Percentiles rank a stretch among this genome's conserved stretches.
These are phyloP conservation scores for Fragaria iinumae DNA, from an alignment of 306 rosid genomes.

Conservation along the genomic window DNA sequence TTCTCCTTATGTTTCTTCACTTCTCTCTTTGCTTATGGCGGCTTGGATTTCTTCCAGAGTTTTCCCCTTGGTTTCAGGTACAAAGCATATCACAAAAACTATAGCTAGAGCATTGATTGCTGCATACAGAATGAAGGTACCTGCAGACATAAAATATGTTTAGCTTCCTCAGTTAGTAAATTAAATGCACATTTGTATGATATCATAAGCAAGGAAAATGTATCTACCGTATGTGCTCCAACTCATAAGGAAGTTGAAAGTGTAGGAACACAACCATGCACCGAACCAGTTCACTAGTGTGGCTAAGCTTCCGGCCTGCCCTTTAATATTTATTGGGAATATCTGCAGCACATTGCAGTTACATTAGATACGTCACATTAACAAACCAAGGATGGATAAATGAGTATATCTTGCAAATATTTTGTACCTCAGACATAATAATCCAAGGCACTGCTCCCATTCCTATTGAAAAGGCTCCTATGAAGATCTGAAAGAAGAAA, in stretches of 20 bases:
- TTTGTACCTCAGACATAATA: constrained; percentile 87
- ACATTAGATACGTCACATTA: background rate
- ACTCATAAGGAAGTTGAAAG: constrained; percentile 78
- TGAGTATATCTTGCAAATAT: background rate
- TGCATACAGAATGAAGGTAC: constrained; percentile 76
- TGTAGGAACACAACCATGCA: constrained; percentile 87
- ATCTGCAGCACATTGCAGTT: constrained; percentile 46
- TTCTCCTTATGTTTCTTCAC: background rate
- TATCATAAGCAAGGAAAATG: constrained; percentile 23
- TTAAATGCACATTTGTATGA: background rate
- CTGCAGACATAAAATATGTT: constrained; percentile 36
- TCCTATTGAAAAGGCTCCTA: constrained; percentile 75
- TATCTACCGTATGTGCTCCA: constrained; percentile 85
- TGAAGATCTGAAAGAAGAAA: constrained; percentile 50
- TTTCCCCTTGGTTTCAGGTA: constrained; percentile 88
- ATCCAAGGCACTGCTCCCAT: constrained; percentile 99
- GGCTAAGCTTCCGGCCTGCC: constrained; percentile 82
- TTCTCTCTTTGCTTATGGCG: constrained; percentile 49
- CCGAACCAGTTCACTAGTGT: constrained; percentile 91
- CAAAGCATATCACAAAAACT: constrained; percentile 53
- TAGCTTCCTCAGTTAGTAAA: background rate
- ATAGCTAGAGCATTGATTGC: constrained; percentile 65
- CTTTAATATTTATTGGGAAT: constrained; percentile 85
- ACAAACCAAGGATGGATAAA: background rate
- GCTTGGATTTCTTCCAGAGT: constrained; percentile 88